These are phyloP conservation scores for Trichoderma virens DNA, from an alignment of 495 filamentous ascomycete genomes.

Conservation along the genomic window DNA sequence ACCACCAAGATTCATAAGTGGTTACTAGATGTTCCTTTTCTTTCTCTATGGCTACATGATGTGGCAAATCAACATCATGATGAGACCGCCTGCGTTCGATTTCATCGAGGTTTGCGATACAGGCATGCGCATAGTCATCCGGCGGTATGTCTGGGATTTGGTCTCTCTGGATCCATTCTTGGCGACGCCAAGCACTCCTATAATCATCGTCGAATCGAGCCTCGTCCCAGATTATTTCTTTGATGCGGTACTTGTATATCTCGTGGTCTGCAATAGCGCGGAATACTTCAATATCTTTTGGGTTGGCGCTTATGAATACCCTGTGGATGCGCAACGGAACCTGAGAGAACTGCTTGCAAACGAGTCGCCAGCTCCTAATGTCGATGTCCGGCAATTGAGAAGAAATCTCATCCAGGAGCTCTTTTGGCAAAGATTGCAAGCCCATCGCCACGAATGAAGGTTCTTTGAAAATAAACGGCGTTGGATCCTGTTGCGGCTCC, in stretches of 20 bases:
- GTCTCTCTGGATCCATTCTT: too few relatives aligned
- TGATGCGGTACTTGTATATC: slow-evolving; percentile 16
- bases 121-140: background rate
- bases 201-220: slow-evolving; percentile 1
- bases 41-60: background rate
- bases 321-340: background rate
- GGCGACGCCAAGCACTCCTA: too few relatives aligned
- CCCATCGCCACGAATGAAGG: too few relatives aligned
- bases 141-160: background rate
- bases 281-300: slow-evolving; percentile 18
- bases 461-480: too few relatives aligned
- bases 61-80: background rate
- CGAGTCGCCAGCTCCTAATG: background rate
- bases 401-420: background rate
- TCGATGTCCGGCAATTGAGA: background rate
- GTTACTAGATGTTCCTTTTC: background rate
- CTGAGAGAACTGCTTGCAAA: background rate
- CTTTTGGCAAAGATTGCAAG: background rate
- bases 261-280: slow-evolving; percentile 23
- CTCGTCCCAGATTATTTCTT: slow-evolving; percentile 27
- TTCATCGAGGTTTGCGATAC: background rate
- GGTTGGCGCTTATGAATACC: background rate
- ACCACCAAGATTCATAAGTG: background rate
- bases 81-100: background rate
- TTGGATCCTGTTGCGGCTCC: too few relatives aligned